Conservation (phyloP, 306 rosid species). For the Quercus cerris region DNA sequence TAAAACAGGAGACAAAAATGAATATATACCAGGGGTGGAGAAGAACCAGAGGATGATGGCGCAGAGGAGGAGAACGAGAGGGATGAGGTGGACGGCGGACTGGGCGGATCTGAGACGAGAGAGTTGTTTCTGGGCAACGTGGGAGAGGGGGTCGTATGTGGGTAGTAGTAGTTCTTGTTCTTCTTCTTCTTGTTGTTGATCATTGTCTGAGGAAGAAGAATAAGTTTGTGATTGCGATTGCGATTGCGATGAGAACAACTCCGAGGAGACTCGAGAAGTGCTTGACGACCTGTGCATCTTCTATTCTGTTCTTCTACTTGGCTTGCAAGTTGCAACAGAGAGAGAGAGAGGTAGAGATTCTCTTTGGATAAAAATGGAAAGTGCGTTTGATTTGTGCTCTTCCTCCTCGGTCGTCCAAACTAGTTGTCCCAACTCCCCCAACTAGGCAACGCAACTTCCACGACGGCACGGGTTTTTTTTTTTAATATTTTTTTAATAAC, state of each 20-base stretch:
- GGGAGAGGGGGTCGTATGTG: conserved; percentile 74
- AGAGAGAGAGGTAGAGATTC: not conserved
- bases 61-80: conserved; percentile 69
- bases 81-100: conserved; percentile 72
- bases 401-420: too few species aligned
- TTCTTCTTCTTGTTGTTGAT: not conserved
- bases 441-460: too few species aligned
- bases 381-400: too few species aligned
- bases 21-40: conserved; percentile 41
- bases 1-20: not conserved
- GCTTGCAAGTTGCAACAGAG: not conserved
- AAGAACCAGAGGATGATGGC: conserved; percentile 90
- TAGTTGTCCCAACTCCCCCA: too few species aligned
- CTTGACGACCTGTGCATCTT: conserved; percentile 47
- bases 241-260: conserved; percentile 1
- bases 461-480: too few species aligned
- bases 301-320: not conserved
- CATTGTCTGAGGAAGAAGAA: conserved; percentile 16
- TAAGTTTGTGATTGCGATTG: too few species aligned
- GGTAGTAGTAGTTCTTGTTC: conserved; percentile 45
- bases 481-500: too few species aligned
- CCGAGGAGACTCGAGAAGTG: conserved; percentile 17
- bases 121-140: conserved; percentile 51
- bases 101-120: conserved; percentile 61
- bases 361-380: conserved; percentile 1